Evolutionary conservation across 1,139 yeast species (phyloP), one percentile per base, ranked within the genome.

Genomic region (Sugiyamaella novakii): DNA sequence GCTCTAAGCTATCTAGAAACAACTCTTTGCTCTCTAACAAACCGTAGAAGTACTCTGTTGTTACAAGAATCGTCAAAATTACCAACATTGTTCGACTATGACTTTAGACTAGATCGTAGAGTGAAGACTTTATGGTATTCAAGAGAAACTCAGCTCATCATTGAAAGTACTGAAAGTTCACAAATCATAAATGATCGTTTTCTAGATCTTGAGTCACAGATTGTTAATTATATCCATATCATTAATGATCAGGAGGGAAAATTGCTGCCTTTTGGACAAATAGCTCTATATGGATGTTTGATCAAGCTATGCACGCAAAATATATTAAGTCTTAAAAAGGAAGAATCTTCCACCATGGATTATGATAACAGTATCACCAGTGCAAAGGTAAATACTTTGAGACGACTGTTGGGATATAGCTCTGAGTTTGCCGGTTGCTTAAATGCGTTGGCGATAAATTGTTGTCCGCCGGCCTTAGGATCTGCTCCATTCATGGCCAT

Each of bases 181-280:
- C 22, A 30, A 21, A 7, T 11, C 7, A 31, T 14, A n/a, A 15
- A 25, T 11, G 17, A 30, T 6, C 30, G 27, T 1, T 43, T 43
- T 30, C 15, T 7, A 15, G 25, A 3, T 21, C 42, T 47, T 17
- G 50, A 47, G 21, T 38, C 43, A 18, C 34, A 42, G 7, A 38
- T 47, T 18, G 33, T 43, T 3, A 28, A 31, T 12, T 47, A 38
- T 18, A 43, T 43, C 1, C 18, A 24, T 5, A 18, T 34, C 1
- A 34, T 47, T 2, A 25, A 36, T 27, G 39, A 37, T 4, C 42
- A 37, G 11, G 51, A 47, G 18, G 51, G 51, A 19, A 36, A 24
- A 5, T 17, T 43, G n/a, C 27, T 38, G 4, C 51, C 51, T 1
- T 47, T 17, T 31, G 51, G 51, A 3, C 51, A 47, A 36, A 15